These are phyloP conservation scores for Claviceps africana DNA, from an alignment of 2,329 filamentous ascomycete genomes.

Conservation along the genomic window DNA sequence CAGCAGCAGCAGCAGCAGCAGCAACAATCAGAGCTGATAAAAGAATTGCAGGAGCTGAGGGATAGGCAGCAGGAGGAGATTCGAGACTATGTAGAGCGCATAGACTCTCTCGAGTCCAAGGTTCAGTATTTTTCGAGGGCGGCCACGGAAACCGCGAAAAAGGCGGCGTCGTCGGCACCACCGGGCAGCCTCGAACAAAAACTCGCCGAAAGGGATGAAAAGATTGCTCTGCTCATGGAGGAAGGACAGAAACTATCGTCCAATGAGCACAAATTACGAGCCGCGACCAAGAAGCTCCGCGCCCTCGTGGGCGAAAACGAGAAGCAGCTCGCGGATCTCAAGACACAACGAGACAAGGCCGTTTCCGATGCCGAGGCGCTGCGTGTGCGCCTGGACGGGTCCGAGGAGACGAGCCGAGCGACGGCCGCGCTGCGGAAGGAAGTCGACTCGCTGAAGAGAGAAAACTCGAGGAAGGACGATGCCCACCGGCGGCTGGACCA, in stretches of 20 bases:
- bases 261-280: conserved; percentile 71
- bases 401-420: conserved; percentile 37
- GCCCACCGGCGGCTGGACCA: conserved; percentile 54
- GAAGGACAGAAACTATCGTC: conserved; percentile 83
- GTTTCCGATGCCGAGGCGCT: conserved; percentile 33
- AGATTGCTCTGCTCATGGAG: conserved; percentile 78
- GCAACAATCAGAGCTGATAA: conserved; percentile 2
- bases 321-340: conserved; percentile 46
- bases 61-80: conserved; percentile 60
- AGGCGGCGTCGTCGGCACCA: conserved; percentile 46
- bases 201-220: conserved; percentile 77
- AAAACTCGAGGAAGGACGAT: conserved; percentile 43
- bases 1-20: conserved; percentile 35
- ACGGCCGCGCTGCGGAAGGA: conserved; percentile 33
- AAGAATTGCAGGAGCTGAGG: conserved; percentile 14
- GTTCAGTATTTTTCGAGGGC: conserved; percentile 76
- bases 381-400: conserved; percentile 33
- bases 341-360: conserved; percentile 44
- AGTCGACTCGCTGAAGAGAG: conserved; percentile 30
- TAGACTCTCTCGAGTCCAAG: conserved; percentile 85
- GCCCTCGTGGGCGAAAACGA: conserved; percentile 52
- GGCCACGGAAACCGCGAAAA: conserved; percentile 60
- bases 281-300: conserved; percentile 69
- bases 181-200: conserved; percentile 60
- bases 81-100: conserved; percentile 70